Base-by-base conservation (phyloP, 2,329 filamentous ascomycete genomes). In the Penicillium sp. region DNA sequence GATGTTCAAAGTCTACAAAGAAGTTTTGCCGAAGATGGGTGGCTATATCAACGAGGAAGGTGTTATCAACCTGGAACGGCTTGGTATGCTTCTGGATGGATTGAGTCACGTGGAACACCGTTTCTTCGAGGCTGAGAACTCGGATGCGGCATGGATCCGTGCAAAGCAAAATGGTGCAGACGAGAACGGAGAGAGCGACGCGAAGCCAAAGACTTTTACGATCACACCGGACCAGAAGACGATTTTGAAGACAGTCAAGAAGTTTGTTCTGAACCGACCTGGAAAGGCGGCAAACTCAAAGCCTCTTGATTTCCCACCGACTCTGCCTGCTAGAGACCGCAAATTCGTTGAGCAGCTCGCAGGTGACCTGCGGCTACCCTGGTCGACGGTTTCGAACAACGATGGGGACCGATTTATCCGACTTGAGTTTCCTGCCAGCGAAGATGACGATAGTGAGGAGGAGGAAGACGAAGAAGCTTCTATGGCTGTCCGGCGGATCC, bases 1-100 rank as follows among this genome's bases (percentile, higher is more conserved):
- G 74, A 99, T 99, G 95, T 99, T 99, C 78, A 90, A 91, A 73
- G 88, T 97, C 63, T 99, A 99, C 84, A 98, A 98, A 79, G 85
- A 90, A 52, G 88, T 97, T 44, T 82, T 99, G 63, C 93, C 93
- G 7, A 88, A 90, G 73, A 90, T 92, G 71, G 91, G 92, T 60
- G 95, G 95, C 5, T 99, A 98, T 76, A 94, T 99, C 79, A 99
- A 99, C 78, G 93, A 99, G 75, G 88, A 91, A 59, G 96, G 95
- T 71, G 89, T 91, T 51, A 97, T 99, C 78, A 96, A 98, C 74
- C 82, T 99, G 74, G 81, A 90, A 65, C 88, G 95, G 60, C 82
- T 99, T 63, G 86, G 87, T 56, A 81, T 91, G 53, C 85, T 99
- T 50, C 82, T 99, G 49, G 88, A 93, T 35, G 92, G 96, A 74